These are phyloP conservation scores for Talaromyces sp. DNA, from an alignment of 2,329 filamentous ascomycete species.

Conservation along the genomic window DNA sequence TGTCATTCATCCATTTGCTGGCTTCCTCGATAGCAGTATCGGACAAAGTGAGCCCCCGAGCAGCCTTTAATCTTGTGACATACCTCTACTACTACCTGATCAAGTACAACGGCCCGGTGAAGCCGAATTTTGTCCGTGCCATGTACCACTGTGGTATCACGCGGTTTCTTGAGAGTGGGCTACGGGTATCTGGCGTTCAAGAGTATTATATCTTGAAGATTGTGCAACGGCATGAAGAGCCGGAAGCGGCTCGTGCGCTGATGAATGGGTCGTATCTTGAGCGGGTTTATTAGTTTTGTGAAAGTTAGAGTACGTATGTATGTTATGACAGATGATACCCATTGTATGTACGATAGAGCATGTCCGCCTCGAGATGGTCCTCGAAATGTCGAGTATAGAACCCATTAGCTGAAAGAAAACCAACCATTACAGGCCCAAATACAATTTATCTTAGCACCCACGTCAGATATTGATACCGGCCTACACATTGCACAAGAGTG, in stretches of 20 bases:
- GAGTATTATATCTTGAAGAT: slow-evolving; percentile 46
- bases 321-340: not conserved
- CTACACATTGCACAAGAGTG: not conserved
- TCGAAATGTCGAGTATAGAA: not conserved
- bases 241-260: slow-evolving; percentile 36
- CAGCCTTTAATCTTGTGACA: slow-evolving; percentile 46
- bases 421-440: not conserved
- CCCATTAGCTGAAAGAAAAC: not conserved
- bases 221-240: slow-evolving; percentile 44
- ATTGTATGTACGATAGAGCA: not conserved
- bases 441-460: not conserved
- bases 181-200: slow-evolving; percentile 32
- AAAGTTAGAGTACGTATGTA: not conserved
- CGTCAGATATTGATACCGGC: too few species aligned
- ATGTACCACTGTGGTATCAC: slow-evolving; percentile 51
- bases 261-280: slow-evolving; percentile 19
- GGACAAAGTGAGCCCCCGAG: slow-evolving; percentile 35
- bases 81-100: slow-evolving; percentile 48
- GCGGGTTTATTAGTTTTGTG: not conserved
- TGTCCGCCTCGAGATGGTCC: not conserved
- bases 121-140: slow-evolving; percentile 45
- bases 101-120: slow-evolving; percentile 42
- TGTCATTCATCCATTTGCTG: slow-evolving; percentile 45
- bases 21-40: slow-evolving; percentile 45
- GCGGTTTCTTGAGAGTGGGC: slow-evolving; percentile 39